Evolutionary conservation across 768 basidiomycete species (phyloP), one percentile per base, ranked within the genome.

Genomic region (Porpolomopsis calyptriformis): DNA sequence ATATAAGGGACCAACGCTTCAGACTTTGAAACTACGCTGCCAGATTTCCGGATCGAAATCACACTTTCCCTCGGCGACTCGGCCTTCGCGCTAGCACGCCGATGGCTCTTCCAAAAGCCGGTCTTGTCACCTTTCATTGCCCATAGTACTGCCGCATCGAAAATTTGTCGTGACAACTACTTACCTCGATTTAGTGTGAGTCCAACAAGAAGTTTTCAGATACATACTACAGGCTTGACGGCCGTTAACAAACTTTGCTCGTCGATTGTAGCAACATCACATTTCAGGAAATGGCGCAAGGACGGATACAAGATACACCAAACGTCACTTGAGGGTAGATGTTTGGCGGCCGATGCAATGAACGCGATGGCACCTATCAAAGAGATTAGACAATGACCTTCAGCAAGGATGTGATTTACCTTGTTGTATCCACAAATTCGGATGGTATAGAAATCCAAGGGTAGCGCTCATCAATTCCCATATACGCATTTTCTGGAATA

Each of bases 241-340:
- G 82, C 78, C 23, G 74, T 68, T 23, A 98, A 62, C n/a, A 99
- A 56, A 37, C 76, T 80, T 42, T 72, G 71, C 48, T 87, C 88
- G 40, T 85, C 77, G 39, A 97, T 75, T 5, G 72, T 71, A 2
- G 71, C 72, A 18, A 97, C 69, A 53, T 98, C 96, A 2, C 81
- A 87, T 47, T 82, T 83, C 31, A 98, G 68, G 48, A 92, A 80
- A 55, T 91, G 84, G 38, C 87, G 75, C 34, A 98, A 64, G 0
- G 85, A 87, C 0, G 96, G 94, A 54, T 98, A 98, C 7, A 99
- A 62, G 34, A 98, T 94, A 56, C 92, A 97, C 94, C 96, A 98
- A 18, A 90, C 81, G 57, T 99, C 96, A 44, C 89, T 91, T 2
- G 71, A 63, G 0, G 85, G 85, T 4, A 99, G 73, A 51, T 86